These are phyloP conservation scores for Comarum palustre DNA, from an alignment of 306 rosid species.

Conservation along the genomic window DNA sequence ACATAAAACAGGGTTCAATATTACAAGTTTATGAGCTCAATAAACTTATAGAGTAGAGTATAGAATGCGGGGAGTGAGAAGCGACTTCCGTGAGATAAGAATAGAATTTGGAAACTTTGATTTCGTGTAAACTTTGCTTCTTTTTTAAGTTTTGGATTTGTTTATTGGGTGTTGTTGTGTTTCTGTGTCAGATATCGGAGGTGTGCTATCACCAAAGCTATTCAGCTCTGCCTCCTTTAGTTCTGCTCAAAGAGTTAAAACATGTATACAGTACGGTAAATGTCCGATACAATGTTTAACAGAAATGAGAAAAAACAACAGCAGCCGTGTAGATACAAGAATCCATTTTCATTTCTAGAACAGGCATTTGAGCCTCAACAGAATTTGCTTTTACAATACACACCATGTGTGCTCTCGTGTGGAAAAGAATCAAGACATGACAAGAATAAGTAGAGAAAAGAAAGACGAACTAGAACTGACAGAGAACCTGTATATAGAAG, in stretches of 20 bases:
- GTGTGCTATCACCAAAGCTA: background rate
- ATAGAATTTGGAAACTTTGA: background rate
- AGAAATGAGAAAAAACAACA: background rate
- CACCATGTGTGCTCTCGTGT: conserved; percentile 26
- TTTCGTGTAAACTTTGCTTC: background rate
- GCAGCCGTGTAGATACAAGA: conserved; percentile 6
- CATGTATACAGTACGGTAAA: background rate
- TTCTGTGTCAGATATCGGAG: background rate
- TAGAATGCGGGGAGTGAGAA: background rate
- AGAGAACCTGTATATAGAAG: conserved; percentile 37
- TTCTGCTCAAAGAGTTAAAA: too few species aligned
- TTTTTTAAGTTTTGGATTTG: background rate
- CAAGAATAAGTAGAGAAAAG: conserved; percentile 6
- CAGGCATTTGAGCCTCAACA: conserved; percentile 18
- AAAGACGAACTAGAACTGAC: conserved; percentile 22
- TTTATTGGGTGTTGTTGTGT: background rate
- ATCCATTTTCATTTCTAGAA: conserved; percentile 28
- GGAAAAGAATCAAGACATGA: conserved; percentile 22
- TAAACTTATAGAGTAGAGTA: too few species aligned
- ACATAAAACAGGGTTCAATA: background rate
- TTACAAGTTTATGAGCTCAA: background rate
- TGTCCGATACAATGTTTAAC: background rate
- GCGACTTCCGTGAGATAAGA: conserved; percentile 13
- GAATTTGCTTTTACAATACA: conserved; percentile 27
- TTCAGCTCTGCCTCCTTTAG: background rate